Conservation (phyloP, 1,139 yeast species). For the Zygosaccharomyces sapae region DNA sequence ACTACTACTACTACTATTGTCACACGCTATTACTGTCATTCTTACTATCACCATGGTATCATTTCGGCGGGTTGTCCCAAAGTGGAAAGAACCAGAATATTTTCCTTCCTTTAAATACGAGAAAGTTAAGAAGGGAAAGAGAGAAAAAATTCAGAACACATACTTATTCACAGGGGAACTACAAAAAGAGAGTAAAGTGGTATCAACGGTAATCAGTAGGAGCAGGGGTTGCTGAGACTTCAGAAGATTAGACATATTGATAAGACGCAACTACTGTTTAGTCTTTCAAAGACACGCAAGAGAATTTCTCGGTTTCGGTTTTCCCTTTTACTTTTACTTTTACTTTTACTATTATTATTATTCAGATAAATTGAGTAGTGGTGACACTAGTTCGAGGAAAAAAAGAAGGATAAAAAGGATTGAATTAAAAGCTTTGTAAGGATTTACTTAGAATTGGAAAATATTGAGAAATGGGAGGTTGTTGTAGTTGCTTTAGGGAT, state of each 20-base stretch:
- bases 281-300: neutral
- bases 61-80: constrained; percentile 6
- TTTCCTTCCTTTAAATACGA: constrained; percentile 2
- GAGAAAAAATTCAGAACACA: constrained; percentile 1
- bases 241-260: neutral
- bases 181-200: neutral
- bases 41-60: neutral
- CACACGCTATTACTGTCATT: neutral
- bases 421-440: neutral
- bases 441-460: neutral
- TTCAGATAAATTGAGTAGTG: too few relatives aligned
- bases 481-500: constrained; percentile 56
- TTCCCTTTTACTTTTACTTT: constrained; percentile 2
- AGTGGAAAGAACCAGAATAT: constrained; percentile 5
- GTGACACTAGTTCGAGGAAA: neutral
- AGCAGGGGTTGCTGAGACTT: neutral
- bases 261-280: neutral
- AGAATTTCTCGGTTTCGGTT: constrained; percentile 1
- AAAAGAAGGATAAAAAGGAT: neutral
- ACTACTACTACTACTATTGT: too few relatives aligned
- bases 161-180: neutral
- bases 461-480: constrained; percentile 50
- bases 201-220: neutral
- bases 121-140: constrained; percentile 3
- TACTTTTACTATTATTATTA: too few relatives aligned